Conservation (phyloP, 495 filamentous ascomycete species). For the Trichoderma erinaceum region DNA sequence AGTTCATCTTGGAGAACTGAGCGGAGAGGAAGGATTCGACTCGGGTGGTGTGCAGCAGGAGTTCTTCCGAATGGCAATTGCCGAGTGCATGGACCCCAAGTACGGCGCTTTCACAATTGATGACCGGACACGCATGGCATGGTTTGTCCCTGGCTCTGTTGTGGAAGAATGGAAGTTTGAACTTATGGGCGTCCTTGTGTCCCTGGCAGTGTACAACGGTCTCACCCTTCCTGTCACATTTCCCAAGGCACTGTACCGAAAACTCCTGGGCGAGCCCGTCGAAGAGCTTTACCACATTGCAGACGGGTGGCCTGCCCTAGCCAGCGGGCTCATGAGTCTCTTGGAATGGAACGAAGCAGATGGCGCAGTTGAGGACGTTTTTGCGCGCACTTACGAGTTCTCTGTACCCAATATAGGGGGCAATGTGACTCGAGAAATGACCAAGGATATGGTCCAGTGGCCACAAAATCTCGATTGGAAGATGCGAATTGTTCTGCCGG, state of each 20-base stretch:
- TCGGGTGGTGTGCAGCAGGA: conserved; percentile 93
- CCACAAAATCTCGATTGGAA: conserved; percentile 32
- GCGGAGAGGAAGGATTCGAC: conserved; percentile 85
- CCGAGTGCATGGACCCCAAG: conserved; percentile 66
- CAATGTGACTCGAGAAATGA: conserved; percentile 45
- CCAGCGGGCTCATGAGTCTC: conserved; percentile 62
- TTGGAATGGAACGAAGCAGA: conserved; percentile 66
- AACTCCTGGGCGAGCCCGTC: conserved; percentile 60
- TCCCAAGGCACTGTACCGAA: conserved; percentile 75
- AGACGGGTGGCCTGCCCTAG: conserved; percentile 82
- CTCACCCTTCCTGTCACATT: conserved; percentile 85
- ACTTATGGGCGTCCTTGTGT: conserved; percentile 78
- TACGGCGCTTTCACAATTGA: conserved; percentile 75
- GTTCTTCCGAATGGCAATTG: conserved; percentile 80
- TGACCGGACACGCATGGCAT: conserved; percentile 64
- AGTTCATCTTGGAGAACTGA: conserved; percentile 71
- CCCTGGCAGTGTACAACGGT: conserved; percentile 90
- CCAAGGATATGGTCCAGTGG: conserved; percentile 29
- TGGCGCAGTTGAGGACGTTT: conserved; percentile 74
- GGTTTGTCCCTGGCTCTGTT: conserved; percentile 76
- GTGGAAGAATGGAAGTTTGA: conserved; percentile 88
- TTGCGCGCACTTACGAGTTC: conserved; percentile 77
- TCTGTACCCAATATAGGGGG: conserved; percentile 64
- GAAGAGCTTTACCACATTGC: conserved; percentile 65
- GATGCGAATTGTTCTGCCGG: conserved; percentile 22